Evolutionary conservation across 257 asterid species (phyloP), one percentile per base, ranked within the genome.

Genomic region (Schizonepeta tenuifolia): DNA sequence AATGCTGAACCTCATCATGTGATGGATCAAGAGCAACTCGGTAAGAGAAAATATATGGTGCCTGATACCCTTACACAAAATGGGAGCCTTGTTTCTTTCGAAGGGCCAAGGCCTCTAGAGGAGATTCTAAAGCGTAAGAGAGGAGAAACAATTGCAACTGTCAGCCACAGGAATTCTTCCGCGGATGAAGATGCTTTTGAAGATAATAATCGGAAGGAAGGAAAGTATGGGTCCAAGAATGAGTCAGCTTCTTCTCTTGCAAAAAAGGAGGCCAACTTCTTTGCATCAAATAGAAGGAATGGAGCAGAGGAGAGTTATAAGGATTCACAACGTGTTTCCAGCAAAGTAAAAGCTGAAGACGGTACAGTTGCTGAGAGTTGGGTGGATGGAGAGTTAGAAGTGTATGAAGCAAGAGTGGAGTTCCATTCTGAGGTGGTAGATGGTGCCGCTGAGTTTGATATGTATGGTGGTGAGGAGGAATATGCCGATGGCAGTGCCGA

Each of bases 61-160:
- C 54, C 22, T 40, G 83, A 81, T 64, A 69, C 38, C 71, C 65
- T 64, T 67, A 80, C 79, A 57, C 75, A 71, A 68, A 56, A 67
- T 28, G 82, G 62, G 55, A 75, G 64, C 24, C 74, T 68, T 76
- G 55, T 77, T 31, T 77, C 93, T 11, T 87, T 87, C 71, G 89
- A 87, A 55, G 90, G 90, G 70, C 93, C 90, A 38, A 87, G 72
- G 88, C 86, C 90, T 17, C 81, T 87, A 21, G 73, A 82, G 38
- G 90, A 85, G 83, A 87, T 87, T 65, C 64, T 85, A 77, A 87
- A 83, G 86, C 84, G 84, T 51, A 87, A 85, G 84, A 85, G 78
- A 75, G 71, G 84, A 22, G 86, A 73, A 63, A 65, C 40, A 8
- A 35, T 31, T 36, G 50, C 47, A 66, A 47, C 46, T 26, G 24